A percentile compares a stretch with the other conserved stretches of the same genome.
phyloP scores from a whole-genome alignment of 176 grass and related monocot species.

The Rhynchospora pubera region DNA sequence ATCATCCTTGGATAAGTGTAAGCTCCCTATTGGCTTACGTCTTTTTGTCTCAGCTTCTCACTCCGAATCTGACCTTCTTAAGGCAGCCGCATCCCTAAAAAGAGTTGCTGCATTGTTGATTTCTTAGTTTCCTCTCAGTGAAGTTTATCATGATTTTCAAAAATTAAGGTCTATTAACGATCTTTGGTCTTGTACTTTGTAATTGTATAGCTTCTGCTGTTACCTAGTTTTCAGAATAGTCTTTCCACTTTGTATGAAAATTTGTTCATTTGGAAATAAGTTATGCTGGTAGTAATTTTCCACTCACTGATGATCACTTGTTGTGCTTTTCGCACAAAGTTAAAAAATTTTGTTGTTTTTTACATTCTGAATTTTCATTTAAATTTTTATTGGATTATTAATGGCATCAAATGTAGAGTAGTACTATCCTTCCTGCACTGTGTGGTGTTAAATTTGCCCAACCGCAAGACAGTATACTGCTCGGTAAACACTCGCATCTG shows the following conservation, averaged over 20 bases:
- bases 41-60: conserved; percentile 67
- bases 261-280: background rate
- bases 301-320: background rate
- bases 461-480: background rate
- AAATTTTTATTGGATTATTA: background rate
- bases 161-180: background rate
- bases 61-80: conserved; percentile 55
- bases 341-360: background rate
- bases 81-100: conserved; percentile 50
- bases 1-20: conserved; percentile 69
- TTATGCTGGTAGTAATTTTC: background rate
- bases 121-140: conserved; percentile 32
- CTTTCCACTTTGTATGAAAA: background rate
- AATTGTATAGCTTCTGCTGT: conserved; percentile 14
- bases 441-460: background rate
- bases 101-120: conserved; percentile 56
- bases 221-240: conserved; percentile 6
- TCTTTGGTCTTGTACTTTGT: conserved; percentile 6
- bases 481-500: background rate
- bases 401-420: background rate
- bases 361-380: background rate
- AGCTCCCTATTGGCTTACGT: conserved; percentile 64
- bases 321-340: background rate
- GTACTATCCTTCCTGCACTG: background rate
- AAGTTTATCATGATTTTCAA: background rate